Evolutionary conservation across 768 basidiomycete species (phyloP).

Genomic region (Lentinula guzmanii): DNA sequence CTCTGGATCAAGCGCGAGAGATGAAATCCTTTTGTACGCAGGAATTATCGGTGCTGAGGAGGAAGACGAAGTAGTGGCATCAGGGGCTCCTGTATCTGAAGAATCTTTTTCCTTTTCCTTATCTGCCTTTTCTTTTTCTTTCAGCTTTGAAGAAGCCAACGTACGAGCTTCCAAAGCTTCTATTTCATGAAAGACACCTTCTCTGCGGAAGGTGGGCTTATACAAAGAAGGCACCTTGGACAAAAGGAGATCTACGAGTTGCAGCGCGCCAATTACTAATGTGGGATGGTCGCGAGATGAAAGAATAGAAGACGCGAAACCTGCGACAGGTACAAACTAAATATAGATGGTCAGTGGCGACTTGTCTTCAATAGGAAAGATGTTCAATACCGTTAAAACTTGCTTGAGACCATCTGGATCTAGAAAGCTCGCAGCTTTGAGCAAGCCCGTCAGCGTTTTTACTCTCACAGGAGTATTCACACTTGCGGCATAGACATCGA

Average conservation of each 20-base stretch:
- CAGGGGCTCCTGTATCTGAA: slow-evolving; percentile 16
- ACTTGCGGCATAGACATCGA: slow-evolving; percentile 99
- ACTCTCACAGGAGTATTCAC: slow-evolving; percentile 82
- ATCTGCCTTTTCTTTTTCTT: slow-evolving; percentile 22
- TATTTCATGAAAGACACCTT: slow-evolving; percentile 96
- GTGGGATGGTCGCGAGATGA: slow-evolving; percentile 89
- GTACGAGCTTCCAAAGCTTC: slow-evolving; percentile 65
- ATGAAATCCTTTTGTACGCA: slow-evolving; percentile 64
- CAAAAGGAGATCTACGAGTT: slow-evolving; percentile 88
- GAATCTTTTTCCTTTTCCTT: slow-evolving; percentile 39
- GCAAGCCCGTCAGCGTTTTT: slow-evolving; percentile 80
- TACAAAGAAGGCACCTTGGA: slow-evolving; percentile 81
- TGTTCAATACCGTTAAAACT: slow-evolving; percentile 65
- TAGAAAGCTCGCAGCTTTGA: slow-evolving; percentile 90
- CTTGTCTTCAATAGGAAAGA: slow-evolving; percentile 1
- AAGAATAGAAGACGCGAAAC: slow-evolving; percentile 90
- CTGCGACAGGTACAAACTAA: slow-evolving; percentile 90
- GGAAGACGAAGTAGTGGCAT: slow-evolving; percentile 31
- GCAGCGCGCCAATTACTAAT: slow-evolving; percentile 82
- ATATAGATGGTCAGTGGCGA: slow-evolving; percentile 9
- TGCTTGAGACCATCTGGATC: slow-evolving; percentile 68
- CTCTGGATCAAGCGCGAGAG: slow-evolving; percentile 71
- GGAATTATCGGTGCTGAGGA: slow-evolving; percentile 42
- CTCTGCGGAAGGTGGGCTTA: slow-evolving; percentile 83
- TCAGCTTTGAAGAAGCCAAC: slow-evolving; percentile 47